Conservation (phyloP, 805 yeast species). For the Hanseniaspora meyeri region DNA sequence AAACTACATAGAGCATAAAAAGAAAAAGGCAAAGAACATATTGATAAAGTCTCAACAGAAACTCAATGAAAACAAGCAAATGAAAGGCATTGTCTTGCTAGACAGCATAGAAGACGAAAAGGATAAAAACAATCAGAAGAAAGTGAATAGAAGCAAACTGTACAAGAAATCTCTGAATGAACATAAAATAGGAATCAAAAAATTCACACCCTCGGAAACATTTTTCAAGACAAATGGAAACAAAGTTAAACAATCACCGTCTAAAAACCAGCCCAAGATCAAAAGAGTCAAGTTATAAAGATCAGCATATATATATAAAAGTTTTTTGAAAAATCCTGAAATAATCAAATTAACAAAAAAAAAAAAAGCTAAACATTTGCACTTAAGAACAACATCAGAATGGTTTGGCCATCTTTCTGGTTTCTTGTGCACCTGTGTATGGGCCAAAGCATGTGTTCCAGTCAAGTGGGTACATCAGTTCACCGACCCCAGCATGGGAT, state of each 20-base stretch:
- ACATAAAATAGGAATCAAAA: slow-evolving; percentile 12
- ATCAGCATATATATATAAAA: slow-evolving; percentile 48
- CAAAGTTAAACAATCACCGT: slow-evolving; percentile 26
- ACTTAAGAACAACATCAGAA: slow-evolving; percentile 25
- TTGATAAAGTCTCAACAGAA: neutral
- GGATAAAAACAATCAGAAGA: slow-evolving; percentile 21
- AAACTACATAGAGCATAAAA: neutral
- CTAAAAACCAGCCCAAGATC: slow-evolving; percentile 25
- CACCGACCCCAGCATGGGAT: slow-evolving; percentile 53
- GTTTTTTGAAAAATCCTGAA: slow-evolving; percentile 2
- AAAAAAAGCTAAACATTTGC: too few species aligned
- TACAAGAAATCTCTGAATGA: slow-evolving; percentile 27
- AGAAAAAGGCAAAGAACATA: neutral
- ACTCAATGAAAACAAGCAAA: neutral
- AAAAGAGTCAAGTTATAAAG: slow-evolving; percentile 24
- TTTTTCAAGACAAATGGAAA: slow-evolving; percentile 25
- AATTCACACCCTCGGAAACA: slow-evolving; percentile 21
- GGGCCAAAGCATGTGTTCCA: slow-evolving; percentile 92
- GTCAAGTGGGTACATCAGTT: slow-evolving; percentile 74
- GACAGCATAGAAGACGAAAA: slow-evolving; percentile 18
- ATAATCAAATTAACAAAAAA: too few species aligned
- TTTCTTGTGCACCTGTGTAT: slow-evolving; percentile 58
- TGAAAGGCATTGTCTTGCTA: slow-evolving; percentile 13
- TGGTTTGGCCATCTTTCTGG: slow-evolving; percentile 88
- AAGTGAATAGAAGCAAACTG: slow-evolving; percentile 30